These are phyloP conservation scores for Fusarium sp. DNA, from an alignment of 2,329 filamentous ascomycete species.

Conservation along the genomic window DNA sequence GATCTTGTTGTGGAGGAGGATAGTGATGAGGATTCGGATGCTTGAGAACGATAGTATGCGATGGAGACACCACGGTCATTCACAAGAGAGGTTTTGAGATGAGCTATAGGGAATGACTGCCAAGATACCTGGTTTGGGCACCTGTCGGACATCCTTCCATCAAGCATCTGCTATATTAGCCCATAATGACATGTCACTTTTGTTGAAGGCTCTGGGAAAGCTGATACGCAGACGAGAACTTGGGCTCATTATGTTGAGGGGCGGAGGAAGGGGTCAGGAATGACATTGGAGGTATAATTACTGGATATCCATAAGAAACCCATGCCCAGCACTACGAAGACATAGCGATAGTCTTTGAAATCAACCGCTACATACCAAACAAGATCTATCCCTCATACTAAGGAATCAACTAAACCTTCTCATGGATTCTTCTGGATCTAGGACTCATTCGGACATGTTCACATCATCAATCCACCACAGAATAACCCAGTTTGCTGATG, in stretches of 20 bases:
- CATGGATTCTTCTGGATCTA: accelerated
- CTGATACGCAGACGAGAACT: background rate
- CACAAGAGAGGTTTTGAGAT: no score
- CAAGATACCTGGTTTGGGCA: background rate
- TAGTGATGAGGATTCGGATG: background rate
- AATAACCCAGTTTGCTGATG: background rate
- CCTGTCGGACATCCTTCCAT: background rate
- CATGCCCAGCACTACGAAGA: accelerated
- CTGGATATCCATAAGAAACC: accelerated
- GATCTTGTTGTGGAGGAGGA: conserved; percentile 17
- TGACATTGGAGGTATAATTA: accelerated
- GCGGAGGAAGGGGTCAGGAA: background rate
- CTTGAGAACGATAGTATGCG: background rate
- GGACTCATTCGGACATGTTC: background rate
- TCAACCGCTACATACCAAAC: accelerated
- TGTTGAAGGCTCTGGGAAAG: background rate
- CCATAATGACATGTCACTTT: accelerated
- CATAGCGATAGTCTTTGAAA: accelerated
- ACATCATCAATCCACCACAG: conserved; percentile 7
- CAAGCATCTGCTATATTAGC: accelerated
- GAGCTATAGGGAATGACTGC: background rate
- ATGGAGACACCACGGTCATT: background rate
- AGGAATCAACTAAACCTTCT: background rate
- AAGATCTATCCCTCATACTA: background rate
- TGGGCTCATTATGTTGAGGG: background rate